Conservation (phyloP, 495 filamentous ascomycete genomes). For the Penicillium turbatum region DNA sequence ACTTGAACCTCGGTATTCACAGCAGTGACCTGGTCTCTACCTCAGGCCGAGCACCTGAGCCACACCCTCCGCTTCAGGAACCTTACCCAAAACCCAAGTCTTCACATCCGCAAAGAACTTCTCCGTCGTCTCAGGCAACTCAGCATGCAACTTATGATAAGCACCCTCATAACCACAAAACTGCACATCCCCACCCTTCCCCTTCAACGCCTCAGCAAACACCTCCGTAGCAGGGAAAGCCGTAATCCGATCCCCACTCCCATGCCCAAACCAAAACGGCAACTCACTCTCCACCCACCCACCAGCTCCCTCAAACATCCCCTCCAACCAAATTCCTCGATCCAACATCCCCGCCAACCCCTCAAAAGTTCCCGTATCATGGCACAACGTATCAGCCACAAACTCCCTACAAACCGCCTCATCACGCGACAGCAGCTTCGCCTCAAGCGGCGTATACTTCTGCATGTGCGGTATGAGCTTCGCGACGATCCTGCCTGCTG, state of each 20-base stretch:
- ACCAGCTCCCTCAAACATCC: constrained; percentile 23
- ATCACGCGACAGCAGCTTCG: constrained; percentile 59
- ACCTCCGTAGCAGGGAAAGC: constrained; percentile 56
- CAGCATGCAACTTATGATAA: constrained; percentile 71
- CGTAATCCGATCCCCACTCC: constrained; percentile 62
- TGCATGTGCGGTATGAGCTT: constrained; percentile 58
- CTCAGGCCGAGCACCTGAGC: not conserved
- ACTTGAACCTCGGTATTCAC: not conserved
- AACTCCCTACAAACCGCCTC: constrained; percentile 31
- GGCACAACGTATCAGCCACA: constrained; percentile 59
- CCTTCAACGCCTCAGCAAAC: constrained; percentile 50
- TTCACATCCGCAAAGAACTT: constrained; percentile 66
- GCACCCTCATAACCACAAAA: constrained; percentile 74
- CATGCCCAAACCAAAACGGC: constrained; percentile 61
- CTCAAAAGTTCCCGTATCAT: constrained; percentile 76
- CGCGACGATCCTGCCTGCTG: constrained; percentile 59
- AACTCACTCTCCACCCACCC: constrained; percentile 19
- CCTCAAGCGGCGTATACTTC: constrained; percentile 48
- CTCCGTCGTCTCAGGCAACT: constrained; percentile 56
- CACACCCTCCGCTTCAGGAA: not conserved
- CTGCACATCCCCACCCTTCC: constrained; percentile 55
- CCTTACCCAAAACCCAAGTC: constrained; percentile 64
- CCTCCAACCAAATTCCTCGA: constrained; percentile 39
- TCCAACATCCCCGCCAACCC: constrained; percentile 72
- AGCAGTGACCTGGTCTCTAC: not conserved